These are phyloP conservation scores for Zanthoxylum bungeanum DNA, from an alignment of 345 rosid species.

Conservation along the genomic window DNA sequence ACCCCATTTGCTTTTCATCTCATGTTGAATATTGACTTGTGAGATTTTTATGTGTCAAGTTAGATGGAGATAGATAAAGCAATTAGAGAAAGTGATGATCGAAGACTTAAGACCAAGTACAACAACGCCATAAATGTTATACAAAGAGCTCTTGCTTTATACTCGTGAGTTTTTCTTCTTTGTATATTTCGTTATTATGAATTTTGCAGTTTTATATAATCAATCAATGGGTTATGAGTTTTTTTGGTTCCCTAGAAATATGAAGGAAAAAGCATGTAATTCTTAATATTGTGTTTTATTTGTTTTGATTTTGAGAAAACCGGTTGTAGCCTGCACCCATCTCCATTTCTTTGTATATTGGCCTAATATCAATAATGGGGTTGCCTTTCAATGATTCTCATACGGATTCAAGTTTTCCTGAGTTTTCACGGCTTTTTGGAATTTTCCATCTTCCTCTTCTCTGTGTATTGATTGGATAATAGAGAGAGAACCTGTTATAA, in stretches of 20 bases:
- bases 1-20: conserved; percentile 15
- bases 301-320: conserved; percentile 4
- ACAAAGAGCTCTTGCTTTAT: conserved; percentile 80
- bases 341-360: not conserved
- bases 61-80: conserved; percentile 92
- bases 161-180: conserved; percentile 58
- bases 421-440: not conserved
- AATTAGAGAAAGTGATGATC: conserved; percentile 76
- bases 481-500: not conserved
- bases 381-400: not conserved
- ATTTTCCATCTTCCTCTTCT: not conserved
- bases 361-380: not conserved
- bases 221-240: conserved; percentile 9
- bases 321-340: not conserved
- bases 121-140: conserved; percentile 87
- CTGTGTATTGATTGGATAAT: not conserved
- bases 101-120: conserved; percentile 89
- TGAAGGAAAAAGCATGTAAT: not conserved
- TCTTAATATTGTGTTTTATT: not conserved
- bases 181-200: not conserved
- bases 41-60: conserved; percentile 19
- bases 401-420: not conserved
- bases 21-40: conserved; percentile 2
- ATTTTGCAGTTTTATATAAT: conserved; percentile 1
- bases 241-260: not conserved